Evolutionary conservation across 2,329 filamentous ascomycete species (phyloP).

Genomic region (Stenocarpella maydis): DNA sequence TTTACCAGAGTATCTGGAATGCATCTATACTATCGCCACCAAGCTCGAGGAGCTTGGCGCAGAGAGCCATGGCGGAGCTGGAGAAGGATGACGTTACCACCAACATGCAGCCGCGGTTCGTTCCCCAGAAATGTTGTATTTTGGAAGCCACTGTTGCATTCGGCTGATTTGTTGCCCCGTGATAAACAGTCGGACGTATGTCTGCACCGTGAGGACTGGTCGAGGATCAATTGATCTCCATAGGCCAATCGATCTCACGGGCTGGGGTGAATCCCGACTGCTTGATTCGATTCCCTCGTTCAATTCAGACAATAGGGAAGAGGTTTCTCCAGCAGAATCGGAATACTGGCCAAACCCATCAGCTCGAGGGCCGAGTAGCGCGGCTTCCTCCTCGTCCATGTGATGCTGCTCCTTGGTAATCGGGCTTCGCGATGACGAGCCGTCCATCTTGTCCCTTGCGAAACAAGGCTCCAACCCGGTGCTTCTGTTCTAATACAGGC

Average conservation of each 20-base stretch:
- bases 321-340: not conserved
- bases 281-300: not conserved
- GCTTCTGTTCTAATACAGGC: not conserved
- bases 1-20: conserved; percentile 61
- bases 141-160: conserved; percentile 37
- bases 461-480: not conserved
- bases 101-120: conserved; percentile 76
- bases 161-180: not conserved
- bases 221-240: not conserved
- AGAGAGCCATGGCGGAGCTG: conserved; percentile 85
- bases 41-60: conserved; percentile 60
- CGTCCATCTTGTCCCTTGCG: not conserved
- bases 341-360: not conserved
- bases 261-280: not conserved
- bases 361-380: not conserved
- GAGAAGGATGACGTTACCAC: conserved; percentile 83
- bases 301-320: not conserved
- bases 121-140: conserved; percentile 58
- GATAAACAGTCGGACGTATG: not conserved
- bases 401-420: not conserved
- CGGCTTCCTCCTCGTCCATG: not conserved
- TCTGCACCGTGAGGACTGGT: not conserved
- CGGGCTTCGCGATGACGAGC: conserved; percentile 2
- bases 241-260: not conserved
- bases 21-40: conserved; percentile 30